Percentiles rank a stretch among this genome's conserved stretches.
These are phyloP conservation scores for Silene latifolia DNA, from an alignment of 148 eudicot genomes.

Conservation along the genomic window DNA sequence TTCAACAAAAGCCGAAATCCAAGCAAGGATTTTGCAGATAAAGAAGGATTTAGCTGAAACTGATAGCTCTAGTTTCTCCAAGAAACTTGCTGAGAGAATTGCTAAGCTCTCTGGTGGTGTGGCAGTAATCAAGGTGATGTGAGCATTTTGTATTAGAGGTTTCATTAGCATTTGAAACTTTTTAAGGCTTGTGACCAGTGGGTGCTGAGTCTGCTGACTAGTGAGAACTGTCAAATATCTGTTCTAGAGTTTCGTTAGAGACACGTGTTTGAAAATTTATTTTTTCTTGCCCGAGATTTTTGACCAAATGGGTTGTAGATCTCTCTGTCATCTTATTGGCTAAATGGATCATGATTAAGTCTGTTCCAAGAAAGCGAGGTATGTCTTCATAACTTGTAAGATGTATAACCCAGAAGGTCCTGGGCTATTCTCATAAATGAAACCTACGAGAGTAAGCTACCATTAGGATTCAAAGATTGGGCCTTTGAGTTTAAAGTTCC, in stretches of 20 bases:
- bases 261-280: background rate
- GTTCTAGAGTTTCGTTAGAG: background rate
- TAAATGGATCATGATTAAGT: background rate
- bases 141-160: background rate
- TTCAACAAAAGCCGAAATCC: slow-evolving; percentile 80
- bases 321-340: background rate
- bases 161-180: background rate
- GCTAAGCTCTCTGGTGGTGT: slow-evolving; percentile 94
- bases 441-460: too few relatives aligned
- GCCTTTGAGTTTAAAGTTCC: too few relatives aligned
- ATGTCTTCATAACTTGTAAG: background rate
- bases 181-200: background rate
- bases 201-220: too few relatives aligned
- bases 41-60: slow-evolving; percentile 86
- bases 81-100: slow-evolving; percentile 74
- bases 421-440: too few relatives aligned
- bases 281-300: background rate
- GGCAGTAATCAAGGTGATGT: slow-evolving; percentile 70
- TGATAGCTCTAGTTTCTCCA: slow-evolving; percentile 45
- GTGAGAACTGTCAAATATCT: too few relatives aligned
- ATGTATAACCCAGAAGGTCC: too few relatives aligned
- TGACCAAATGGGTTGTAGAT: background rate
- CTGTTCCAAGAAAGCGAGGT: background rate
- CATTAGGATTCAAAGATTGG: too few relatives aligned
- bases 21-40: slow-evolving; percentile 79